Percentiles rank a stretch among this genome's conserved stretches.
These are phyloP conservation scores for Rhodotorula toruloides DNA, from an alignment of 768 basidiomycete species.

Conservation along the genomic window DNA sequence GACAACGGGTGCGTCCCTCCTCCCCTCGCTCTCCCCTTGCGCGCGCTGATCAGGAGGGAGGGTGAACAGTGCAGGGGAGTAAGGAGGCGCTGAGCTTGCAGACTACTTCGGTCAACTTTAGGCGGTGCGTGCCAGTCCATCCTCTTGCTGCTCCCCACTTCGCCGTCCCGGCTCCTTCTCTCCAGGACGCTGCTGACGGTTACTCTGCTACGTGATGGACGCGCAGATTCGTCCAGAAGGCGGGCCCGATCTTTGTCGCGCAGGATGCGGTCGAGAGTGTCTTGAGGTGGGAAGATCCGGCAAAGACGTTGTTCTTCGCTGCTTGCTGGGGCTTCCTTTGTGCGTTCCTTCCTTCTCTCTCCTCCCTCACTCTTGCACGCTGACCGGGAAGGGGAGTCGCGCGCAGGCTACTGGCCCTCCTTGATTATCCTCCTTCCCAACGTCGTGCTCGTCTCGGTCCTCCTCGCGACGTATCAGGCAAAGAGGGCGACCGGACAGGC, in stretches of 20 bases:
- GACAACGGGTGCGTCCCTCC: not conserved
- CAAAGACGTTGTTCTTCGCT: constrained; percentile 41
- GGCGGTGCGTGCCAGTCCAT: constrained; percentile 25
- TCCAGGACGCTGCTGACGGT: no score
- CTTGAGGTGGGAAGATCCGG: constrained; percentile 38
- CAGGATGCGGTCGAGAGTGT: constrained; percentile 40
- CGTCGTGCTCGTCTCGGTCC: constrained; percentile 20
- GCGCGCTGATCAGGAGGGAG: not conserved
- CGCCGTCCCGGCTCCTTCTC: not conserved
- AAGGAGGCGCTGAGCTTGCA: constrained; percentile 38
- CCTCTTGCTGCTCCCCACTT: constrained; percentile 1
- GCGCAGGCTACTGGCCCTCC: constrained; percentile 25
- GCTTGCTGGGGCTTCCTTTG: constrained; percentile 35
- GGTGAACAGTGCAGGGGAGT: constrained; percentile 19
- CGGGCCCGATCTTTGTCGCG: constrained; percentile 41
- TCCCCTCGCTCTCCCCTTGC: not conserved
- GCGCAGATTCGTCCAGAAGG: constrained; percentile 41
- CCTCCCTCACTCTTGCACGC: not conserved
- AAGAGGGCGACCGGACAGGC: not conserved
- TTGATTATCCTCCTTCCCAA: constrained; percentile 29
- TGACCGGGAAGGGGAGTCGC: no score
- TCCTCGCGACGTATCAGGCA: constrained; percentile 21
- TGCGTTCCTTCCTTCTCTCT: constrained; percentile 1
- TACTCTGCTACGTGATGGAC: no score
- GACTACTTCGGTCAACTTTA: constrained; percentile 39